These are phyloP conservation scores for Globisporangium megalacanthum DNA, from an alignment of 352 stramenopile genomes.

Conservation along the genomic window DNA sequence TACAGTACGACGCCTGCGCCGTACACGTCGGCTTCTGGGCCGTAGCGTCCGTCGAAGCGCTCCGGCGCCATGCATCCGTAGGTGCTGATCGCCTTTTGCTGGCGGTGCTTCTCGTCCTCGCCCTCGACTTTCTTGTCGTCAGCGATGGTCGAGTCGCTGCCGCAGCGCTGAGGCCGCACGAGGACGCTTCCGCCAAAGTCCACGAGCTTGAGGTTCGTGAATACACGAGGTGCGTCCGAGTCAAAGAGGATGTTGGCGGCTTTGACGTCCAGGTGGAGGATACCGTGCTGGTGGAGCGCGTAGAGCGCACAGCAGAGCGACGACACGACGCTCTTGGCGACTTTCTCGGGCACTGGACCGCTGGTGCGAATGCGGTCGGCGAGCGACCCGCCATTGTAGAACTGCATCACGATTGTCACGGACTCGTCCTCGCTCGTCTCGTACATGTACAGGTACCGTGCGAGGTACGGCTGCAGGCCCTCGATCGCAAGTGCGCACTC, in stretches of 20 bases:
- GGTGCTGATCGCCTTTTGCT: constrained; percentile 27
- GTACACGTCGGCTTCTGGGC: constrained; percentile 55
- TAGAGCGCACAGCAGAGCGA: constrained; percentile 42
- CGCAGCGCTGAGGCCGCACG: constrained; percentile 5
- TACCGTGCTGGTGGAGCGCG: constrained; percentile 39
- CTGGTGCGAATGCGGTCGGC: constrained; percentile 33
- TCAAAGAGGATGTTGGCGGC: constrained; percentile 65
- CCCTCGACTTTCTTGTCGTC: neutral
- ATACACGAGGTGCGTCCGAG: constrained; percentile 20
- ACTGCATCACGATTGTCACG: constrained; percentile 61
- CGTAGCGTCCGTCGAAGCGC: constrained; percentile 44
- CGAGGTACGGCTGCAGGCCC: constrained; percentile 34
- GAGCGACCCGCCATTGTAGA: constrained; percentile 50
- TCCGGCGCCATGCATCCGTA: constrained; percentile 66
- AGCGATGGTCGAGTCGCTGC: neutral
- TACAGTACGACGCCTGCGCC: constrained; percentile 54
- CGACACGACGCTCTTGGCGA: constrained; percentile 32
- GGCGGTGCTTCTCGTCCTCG: constrained; percentile 6
- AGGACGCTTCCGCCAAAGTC: constrained; percentile 51
- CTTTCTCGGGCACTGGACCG: constrained; percentile 25
- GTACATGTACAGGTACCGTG: constrained; percentile 56
- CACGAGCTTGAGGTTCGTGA: constrained; percentile 57
- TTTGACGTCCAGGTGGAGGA: constrained; percentile 66
- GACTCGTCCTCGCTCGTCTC: constrained; percentile 37
- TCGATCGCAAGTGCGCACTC: constrained; percentile 29